phyloP scores from a whole-genome alignment of 768 basidiomycete species.

The Cystofilobasidium macerans region DNA sequence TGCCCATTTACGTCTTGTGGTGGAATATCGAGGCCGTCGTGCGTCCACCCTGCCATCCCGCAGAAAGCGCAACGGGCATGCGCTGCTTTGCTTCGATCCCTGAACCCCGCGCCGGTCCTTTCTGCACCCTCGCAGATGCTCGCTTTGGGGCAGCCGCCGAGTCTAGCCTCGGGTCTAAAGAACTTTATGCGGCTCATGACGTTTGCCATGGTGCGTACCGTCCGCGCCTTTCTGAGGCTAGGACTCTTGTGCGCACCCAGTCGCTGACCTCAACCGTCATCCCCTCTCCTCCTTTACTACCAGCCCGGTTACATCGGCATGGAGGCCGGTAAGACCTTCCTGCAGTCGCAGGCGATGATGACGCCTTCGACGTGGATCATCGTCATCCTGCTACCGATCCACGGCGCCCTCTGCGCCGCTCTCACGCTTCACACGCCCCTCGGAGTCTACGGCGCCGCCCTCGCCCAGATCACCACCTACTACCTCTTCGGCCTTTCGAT shows the following conservation, averaged over 20 bases:
- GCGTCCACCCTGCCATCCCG: not conserved
- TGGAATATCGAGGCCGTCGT: conserved; percentile 54
- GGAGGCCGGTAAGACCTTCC: conserved; percentile 10
- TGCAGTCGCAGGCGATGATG: conserved; percentile 53
- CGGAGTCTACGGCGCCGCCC: conserved; percentile 55
- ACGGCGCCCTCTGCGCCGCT: conserved; percentile 49
- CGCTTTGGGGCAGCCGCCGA: not conserved
- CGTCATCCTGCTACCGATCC: conserved; percentile 54
- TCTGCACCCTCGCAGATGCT: not conserved
- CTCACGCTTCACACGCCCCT: conserved; percentile 57
- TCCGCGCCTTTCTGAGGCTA: no score
- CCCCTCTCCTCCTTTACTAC: no score
- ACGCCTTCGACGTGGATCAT: conserved; percentile 57
- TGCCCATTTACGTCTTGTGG: conserved; percentile 58
- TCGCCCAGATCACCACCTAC: conserved; percentile 58
- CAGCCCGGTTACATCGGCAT: conserved; percentile 2
- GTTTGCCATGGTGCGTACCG: not conserved
- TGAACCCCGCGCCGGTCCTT: no score
- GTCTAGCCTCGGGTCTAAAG: not conserved
- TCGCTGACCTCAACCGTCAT: no score
- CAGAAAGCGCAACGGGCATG: not conserved
- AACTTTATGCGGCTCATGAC: not conserved
- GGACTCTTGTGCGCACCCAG: no score
- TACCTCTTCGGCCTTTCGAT: conserved; percentile 57
- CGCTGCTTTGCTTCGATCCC: no score